A percentile compares a stretch with the other conserved stretches of the same genome.
Conservation (phyloP, 2,329 filamentous ascomycete species). For the Coniochaeta sp. region DNA sequence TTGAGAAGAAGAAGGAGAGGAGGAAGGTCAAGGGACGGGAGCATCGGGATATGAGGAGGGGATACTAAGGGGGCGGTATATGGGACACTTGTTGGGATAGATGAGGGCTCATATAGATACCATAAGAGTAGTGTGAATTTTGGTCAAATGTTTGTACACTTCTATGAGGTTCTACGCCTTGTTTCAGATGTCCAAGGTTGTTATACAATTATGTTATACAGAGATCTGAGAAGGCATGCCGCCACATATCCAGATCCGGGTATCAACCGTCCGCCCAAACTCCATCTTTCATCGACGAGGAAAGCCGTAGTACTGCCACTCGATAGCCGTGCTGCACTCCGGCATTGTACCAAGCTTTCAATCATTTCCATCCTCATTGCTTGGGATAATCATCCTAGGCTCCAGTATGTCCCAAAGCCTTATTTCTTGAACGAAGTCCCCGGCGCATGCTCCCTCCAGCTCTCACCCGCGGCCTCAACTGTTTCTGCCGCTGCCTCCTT, state of each 20-base stretch:
- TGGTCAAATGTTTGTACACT: background rate
- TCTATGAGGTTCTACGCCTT: background rate
- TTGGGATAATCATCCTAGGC: background rate
- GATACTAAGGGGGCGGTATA: slow-evolving; percentile 30
- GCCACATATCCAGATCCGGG: background rate
- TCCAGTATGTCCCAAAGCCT: background rate
- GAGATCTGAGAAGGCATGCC: background rate
- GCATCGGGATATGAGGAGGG: slow-evolving; percentile 63
- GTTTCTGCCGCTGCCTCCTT: slow-evolving; percentile 8
- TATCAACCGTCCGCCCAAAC: slow-evolving; percentile 5
- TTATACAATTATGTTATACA: background rate
- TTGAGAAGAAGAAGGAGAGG: slow-evolving; percentile 76
- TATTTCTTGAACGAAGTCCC: slow-evolving; percentile 20
- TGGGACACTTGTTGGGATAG: background rate
- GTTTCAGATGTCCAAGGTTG: background rate
- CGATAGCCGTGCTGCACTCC: background rate
- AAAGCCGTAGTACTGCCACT: background rate
- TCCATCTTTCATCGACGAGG: background rate
- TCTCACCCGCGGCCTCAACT: background rate
- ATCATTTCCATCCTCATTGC: background rate
- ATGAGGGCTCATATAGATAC: background rate
- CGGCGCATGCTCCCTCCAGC: slow-evolving; percentile 7
- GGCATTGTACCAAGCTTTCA: background rate
- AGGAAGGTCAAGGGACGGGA: slow-evolving; percentile 71
- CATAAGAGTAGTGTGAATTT: background rate